These are phyloP conservation scores for Melastoma malabathricum DNA, from an alignment of 345 rosid species.

Conservation along the genomic window DNA sequence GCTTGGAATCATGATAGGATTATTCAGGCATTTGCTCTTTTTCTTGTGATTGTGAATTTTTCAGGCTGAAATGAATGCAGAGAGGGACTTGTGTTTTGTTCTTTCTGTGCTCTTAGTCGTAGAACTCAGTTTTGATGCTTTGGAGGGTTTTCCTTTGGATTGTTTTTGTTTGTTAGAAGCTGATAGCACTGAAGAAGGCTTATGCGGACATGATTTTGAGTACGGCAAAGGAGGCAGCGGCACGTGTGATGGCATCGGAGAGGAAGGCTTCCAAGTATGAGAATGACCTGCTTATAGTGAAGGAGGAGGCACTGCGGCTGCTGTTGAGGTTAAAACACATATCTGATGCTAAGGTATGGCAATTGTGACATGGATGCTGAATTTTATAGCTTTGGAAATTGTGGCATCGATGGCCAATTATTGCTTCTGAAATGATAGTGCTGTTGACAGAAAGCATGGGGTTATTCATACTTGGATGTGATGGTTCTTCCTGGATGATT, in stretches of 20 bases:
- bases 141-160: conserved; percentile 6
- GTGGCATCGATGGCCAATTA: background rate
- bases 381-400: conserved; percentile 3
- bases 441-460: too few species aligned
- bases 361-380: conserved; percentile 3
- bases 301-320: conserved; percentile 63
- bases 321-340: conserved; percentile 73
- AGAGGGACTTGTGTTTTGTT: conserved; percentile 7
- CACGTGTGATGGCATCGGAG: conserved; percentile 74
- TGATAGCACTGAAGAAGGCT: conserved; percentile 81
- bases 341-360: conserved; percentile 65
- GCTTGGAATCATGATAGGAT: too few species aligned
- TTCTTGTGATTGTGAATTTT: conserved; percentile 6
- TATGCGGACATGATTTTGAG: conserved; percentile 85
- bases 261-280: conserved; percentile 52
- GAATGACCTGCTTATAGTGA: conserved; percentile 51
- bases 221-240: conserved; percentile 88
- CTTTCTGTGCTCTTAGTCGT: conserved; percentile 6
- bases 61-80: conserved; percentile 3
- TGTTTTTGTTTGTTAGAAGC: conserved; percentile 31
- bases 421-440: background rate
- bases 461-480: too few species aligned
- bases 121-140: conserved; percentile 11
- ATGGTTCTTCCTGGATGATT: too few species aligned
- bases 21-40: too few species aligned